Evolutionary conservation across 768 basidiomycete genomes (phyloP), one percentile per base, ranked within the genome.

Genomic region (Boletus barrowsii): DNA sequence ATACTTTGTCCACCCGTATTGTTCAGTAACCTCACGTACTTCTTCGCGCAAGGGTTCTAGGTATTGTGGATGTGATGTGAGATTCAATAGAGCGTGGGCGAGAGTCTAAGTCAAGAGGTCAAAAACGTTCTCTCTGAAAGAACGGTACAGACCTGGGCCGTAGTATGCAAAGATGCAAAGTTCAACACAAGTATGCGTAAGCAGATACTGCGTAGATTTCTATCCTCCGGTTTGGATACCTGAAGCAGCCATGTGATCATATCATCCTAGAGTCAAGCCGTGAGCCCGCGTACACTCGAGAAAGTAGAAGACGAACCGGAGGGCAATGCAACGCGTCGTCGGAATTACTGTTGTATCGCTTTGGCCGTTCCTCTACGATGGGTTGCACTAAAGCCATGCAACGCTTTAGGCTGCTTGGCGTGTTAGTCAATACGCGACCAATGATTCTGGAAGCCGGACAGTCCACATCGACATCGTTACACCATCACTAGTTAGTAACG

Each of bases 201-300:
- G 39, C 65, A 66, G 35, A 68, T 58, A 32, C 67, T 57, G 47
- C 56, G 61, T 56, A 60, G 61, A 57, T 61, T 75, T 59, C 54
- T 60, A 32, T 57, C 67, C 56, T 61, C 62, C 40, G 40, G 66
- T 49, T 53, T 53, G 24, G 68, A 65, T 13, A 68, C 68, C 10
- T 69, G 69, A 58, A 78, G 67, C n/a, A 78, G 60, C 77, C 75
- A 76, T 32, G 67, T 68, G 13, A 78, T 65, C 60, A 76, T 44
- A 56, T 77, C 76, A 42, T 73, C 70, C 74, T 75, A 44, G 18
- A 33, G 3, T 29, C 13, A 39, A 46, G 26, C 43, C 32, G 29
- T 62, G 5, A 62, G 57, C 46, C 48, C 33, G 36, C 32, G 50
- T 42, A 49, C 30, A 8, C 26, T 46, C 32, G 18, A 42, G 49